These are phyloP conservation scores for Silene latifolia DNA, from an alignment of 148 eudicot genomes.

Conservation along the genomic window DNA sequence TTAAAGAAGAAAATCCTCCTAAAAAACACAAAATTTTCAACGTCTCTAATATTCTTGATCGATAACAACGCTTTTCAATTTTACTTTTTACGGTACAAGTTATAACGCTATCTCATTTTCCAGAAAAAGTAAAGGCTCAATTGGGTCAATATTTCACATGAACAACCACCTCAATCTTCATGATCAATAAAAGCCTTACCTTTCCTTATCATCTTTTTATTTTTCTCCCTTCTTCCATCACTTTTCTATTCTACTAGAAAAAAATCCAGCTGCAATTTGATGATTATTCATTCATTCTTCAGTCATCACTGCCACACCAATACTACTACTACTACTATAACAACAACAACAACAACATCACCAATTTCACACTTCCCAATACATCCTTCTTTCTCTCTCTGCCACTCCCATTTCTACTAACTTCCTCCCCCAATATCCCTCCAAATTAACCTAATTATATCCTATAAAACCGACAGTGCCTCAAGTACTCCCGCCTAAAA, in stretches of 20 bases:
- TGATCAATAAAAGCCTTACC: neutral
- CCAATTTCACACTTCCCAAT: constrained; percentile 26
- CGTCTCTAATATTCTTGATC: too few relatives aligned
- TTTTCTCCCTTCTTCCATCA: neutral
- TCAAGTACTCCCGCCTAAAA: neutral
- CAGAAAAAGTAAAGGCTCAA: too few relatives aligned
- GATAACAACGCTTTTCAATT: too few relatives aligned
- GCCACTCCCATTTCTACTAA: constrained; percentile 11
- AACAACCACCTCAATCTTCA: too few relatives aligned
- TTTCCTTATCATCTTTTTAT: neutral
- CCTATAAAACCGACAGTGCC: neutral
- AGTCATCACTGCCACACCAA: constrained; percentile 8
- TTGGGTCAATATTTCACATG: too few relatives aligned
- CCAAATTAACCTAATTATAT: neutral
- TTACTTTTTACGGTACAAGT: too few relatives aligned
- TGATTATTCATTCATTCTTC: neutral
- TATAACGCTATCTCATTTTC: too few relatives aligned
- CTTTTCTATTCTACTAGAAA: neutral
- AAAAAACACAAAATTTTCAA: too few relatives aligned
- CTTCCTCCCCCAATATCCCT: neutral
- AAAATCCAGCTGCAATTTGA: neutral
- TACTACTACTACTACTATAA: too few relatives aligned
- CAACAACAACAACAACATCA: too few relatives aligned
- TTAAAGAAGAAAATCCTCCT: too few relatives aligned
- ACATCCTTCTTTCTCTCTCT: constrained; percentile 7